A percentile compares a stretch with the other conserved stretches of the same genome.
Evolutionary conservation across 2,329 filamentous ascomycete species (phyloP).

Genomic region (Acrocalymma vagum): DNA sequence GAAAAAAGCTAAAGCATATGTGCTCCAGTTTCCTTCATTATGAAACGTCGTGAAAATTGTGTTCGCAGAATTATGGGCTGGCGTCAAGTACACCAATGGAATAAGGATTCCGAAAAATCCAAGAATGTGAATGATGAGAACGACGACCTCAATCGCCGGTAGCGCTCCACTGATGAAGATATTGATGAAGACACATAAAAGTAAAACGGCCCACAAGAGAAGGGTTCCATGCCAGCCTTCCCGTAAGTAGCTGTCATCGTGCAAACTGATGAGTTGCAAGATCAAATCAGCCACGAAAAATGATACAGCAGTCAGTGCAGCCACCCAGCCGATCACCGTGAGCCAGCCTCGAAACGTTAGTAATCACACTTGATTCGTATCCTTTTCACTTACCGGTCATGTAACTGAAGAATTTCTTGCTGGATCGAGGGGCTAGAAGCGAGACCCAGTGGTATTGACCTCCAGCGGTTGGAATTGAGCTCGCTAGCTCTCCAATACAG

Average conservation of each 20-base stretch:
- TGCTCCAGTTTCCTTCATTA: conserved; percentile 57
- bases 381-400: conserved; percentile 41
- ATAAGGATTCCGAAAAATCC: conserved; percentile 63
- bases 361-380: not conserved
- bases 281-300: conserved; percentile 46
- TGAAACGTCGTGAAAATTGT: conserved; percentile 57
- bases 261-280: conserved; percentile 48
- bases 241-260: conserved; percentile 44
- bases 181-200: conserved; percentile 56
- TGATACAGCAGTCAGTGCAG: conserved; percentile 45
- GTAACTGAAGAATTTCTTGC: conserved; percentile 56
- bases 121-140: conserved; percentile 60
- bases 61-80: conserved; percentile 48
- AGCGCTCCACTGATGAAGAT: conserved; percentile 56
- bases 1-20: conserved; percentile 54
- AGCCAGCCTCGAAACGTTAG: conserved; percentile 50
- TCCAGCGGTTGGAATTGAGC: conserved; percentile 48
- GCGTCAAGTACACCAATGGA: conserved; percentile 43
- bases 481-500: conserved; percentile 47
- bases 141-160: conserved; percentile 58
- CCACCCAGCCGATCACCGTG: conserved; percentile 55
- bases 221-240: conserved; percentile 61
- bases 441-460: conserved; percentile 54
- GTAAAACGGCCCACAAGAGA: conserved; percentile 55
- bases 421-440: conserved; percentile 52